Evolutionary conservation across 345 rosid species (phyloP).

Genomic region (Moringa oleifera): DNA sequence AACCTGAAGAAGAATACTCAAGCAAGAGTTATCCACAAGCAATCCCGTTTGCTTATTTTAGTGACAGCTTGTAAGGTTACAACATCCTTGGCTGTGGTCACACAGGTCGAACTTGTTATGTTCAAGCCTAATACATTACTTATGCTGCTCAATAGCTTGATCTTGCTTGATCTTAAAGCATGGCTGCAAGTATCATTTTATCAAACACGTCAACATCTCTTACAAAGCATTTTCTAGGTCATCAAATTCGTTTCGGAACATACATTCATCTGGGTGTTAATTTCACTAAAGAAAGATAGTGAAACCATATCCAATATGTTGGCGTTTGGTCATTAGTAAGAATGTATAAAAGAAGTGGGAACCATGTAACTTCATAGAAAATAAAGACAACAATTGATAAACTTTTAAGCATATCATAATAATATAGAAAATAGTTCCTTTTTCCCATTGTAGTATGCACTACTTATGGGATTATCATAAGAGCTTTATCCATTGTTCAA

Average conservation of each 20-base stretch:
- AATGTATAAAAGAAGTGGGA: background rate
- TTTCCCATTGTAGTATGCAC: too few species aligned
- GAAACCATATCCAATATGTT: too few species aligned
- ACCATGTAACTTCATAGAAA: too few species aligned
- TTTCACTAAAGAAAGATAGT: constrained; percentile 77
- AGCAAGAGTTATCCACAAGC: too few species aligned
- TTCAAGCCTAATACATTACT: constrained; percentile 43
- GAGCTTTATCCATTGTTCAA: too few species aligned
- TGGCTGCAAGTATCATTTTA: constrained; percentile 40
- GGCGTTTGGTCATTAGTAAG: constrained; percentile 50
- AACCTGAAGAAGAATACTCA: constrained; percentile 72
- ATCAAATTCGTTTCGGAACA: too few species aligned
- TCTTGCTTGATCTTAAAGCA: constrained; percentile 35
- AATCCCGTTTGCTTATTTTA: constrained; percentile 83
- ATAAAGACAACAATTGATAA: too few species aligned
- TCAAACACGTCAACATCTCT: constrained; percentile 73
- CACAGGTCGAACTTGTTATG: constrained; percentile 57
- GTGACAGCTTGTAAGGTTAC: constrained; percentile 58
- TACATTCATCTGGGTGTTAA: constrained; percentile 76
- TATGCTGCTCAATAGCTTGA: constrained; percentile 42
- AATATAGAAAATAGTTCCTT: too few species aligned
- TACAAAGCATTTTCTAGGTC: constrained; percentile 60
- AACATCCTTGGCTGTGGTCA: constrained; percentile 57
- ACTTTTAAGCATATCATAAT: too few species aligned
- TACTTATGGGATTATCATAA: too few species aligned